Evolutionary conservation across 257 asterid genomes (phyloP).

Genomic region (Coffea canephora): DNA sequence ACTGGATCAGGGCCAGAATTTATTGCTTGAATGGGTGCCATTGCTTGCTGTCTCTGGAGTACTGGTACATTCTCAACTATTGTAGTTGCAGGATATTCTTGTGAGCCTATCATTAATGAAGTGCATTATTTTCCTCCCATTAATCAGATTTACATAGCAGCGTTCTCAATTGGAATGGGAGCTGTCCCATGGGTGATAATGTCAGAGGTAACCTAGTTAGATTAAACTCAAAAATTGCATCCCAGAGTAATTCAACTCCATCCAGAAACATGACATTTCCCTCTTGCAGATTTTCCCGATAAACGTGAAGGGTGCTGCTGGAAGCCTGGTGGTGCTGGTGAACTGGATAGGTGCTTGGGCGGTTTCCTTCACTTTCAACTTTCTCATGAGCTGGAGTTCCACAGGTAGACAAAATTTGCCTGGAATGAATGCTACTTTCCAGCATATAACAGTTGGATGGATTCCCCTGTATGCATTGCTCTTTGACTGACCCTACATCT

Average conservation of each 20-base stretch:
- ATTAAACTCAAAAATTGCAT: not conserved
- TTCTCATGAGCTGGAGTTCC: constrained; percentile 72
- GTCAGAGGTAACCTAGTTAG: constrained; percentile 60
- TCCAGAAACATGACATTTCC: not conserved
- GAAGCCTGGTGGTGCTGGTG: constrained; percentile 75
- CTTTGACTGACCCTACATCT: not conserved
- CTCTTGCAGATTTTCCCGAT: constrained; percentile 69
- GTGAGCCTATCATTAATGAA: not conserved
- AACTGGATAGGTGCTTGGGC: constrained; percentile 92
- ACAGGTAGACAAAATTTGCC: constrained; percentile 33
- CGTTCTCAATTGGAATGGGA: constrained; percentile 83
- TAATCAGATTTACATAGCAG: constrained; percentile 58
- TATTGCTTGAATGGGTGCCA: constrained; percentile 47
- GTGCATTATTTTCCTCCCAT: constrained; percentile 2
- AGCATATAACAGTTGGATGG: no score
- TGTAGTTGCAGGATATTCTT: not conserved
- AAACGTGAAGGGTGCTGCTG: constrained; percentile 70
- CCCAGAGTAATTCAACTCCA: not conserved
- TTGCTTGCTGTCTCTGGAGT: constrained; percentile 69
- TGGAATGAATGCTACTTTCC: not conserved
- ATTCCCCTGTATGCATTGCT: not conserved
- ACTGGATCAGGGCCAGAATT: constrained; percentile 48
- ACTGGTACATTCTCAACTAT: constrained; percentile 39
- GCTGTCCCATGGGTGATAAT: constrained; percentile 91
- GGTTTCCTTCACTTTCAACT: constrained; percentile 77